phyloP scores from a whole-genome alignment of 352 stramenopile genomes.

The Phytophthora tubulina region DNA sequence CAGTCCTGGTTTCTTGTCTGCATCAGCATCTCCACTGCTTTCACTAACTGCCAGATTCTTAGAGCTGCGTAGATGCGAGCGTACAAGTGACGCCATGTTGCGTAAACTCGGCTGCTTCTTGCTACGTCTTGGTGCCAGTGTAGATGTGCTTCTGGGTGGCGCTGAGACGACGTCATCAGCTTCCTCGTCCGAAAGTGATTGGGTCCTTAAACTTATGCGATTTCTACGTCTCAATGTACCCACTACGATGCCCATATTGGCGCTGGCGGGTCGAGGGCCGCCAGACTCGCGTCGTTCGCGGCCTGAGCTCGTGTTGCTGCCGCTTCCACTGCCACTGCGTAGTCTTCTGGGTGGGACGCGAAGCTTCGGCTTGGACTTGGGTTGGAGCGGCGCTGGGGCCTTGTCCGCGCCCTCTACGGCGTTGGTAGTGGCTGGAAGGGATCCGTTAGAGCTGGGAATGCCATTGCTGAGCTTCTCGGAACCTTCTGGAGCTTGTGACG shows the following conservation, averaged over 20 bases:
- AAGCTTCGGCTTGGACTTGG: constrained; percentile 24
- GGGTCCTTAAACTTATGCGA: constrained; percentile 33
- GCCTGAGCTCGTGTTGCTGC: constrained; percentile 46
- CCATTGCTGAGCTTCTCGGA: constrained; percentile 22
- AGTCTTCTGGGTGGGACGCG: constrained; percentile 52
- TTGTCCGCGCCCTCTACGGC: background rate
- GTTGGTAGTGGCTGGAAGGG: constrained; percentile 1
- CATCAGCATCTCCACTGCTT: constrained; percentile 3
- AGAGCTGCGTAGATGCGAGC: constrained; percentile 65
- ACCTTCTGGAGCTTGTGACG: background rate
- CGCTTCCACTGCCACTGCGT: constrained; percentile 63
- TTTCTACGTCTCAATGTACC: constrained; percentile 52
- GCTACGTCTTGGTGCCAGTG: constrained; percentile 26
- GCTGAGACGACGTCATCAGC: constrained; percentile 32
- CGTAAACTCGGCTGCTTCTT: constrained; percentile 66
- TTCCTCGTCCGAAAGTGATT: constrained; percentile 46
- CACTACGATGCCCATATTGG: constrained; percentile 53
- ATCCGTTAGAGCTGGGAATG: constrained; percentile 6
- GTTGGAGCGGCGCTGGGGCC: constrained; percentile 27
- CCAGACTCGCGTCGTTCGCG: constrained; percentile 26
- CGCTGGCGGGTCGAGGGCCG: constrained; percentile 38
- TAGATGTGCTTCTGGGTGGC: constrained; percentile 15
- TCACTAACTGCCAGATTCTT: constrained; percentile 20
- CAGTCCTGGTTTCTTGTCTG: constrained; percentile 13
- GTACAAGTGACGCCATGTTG: constrained; percentile 72